These are phyloP conservation scores for Leucosporidium creatinivorum DNA, from an alignment of 768 basidiomycete species.

Conservation along the genomic window DNA sequence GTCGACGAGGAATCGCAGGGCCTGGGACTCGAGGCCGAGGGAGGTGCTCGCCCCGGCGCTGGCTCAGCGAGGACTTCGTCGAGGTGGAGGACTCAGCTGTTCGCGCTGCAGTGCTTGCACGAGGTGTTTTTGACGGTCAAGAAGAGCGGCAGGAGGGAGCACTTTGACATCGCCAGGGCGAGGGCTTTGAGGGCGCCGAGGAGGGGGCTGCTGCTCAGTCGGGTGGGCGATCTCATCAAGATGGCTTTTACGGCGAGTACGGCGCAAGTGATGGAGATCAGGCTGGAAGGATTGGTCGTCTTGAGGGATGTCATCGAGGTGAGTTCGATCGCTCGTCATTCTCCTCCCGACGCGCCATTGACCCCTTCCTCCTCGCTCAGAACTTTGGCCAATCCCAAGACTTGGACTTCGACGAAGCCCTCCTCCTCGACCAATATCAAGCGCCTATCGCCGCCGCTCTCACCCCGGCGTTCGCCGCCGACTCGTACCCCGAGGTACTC, in stretches of 20 bases:
- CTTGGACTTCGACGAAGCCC: constrained; percentile 81
- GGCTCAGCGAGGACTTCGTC: constrained; percentile 47
- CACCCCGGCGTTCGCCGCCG: constrained; percentile 85
- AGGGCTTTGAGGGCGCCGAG: constrained; percentile 34
- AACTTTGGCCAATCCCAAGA: constrained; percentile 79
- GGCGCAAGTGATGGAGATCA: constrained; percentile 90
- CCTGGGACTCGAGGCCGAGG: constrained; percentile 55
- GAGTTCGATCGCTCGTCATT: constrained; percentile 19
- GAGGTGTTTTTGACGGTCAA: constrained; percentile 72
- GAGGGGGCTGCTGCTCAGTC: constrained; percentile 65
- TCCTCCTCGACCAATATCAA: constrained; percentile 92
- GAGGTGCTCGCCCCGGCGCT: constrained; percentile 37
- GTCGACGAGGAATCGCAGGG: constrained; percentile 93
- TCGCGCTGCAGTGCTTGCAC: constrained; percentile 86
- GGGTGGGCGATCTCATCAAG: constrained; percentile 85
- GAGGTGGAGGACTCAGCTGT: constrained; percentile 92
- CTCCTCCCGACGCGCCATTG: not conserved
- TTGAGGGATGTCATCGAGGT: constrained; percentile 89
- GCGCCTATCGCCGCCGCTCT: constrained; percentile 96
- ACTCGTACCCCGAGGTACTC: constrained; percentile 90
- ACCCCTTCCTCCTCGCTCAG: constrained; percentile 46
- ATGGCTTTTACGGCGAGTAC: constrained; percentile 98
- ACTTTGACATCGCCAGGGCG: constrained; percentile 70
- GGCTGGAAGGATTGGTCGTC: constrained; percentile 80
- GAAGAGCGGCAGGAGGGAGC: constrained; percentile 66